These are phyloP conservation scores for Phaseolus coccineus DNA, from an alignment of 331 rosid genomes.

Conservation along the genomic window DNA sequence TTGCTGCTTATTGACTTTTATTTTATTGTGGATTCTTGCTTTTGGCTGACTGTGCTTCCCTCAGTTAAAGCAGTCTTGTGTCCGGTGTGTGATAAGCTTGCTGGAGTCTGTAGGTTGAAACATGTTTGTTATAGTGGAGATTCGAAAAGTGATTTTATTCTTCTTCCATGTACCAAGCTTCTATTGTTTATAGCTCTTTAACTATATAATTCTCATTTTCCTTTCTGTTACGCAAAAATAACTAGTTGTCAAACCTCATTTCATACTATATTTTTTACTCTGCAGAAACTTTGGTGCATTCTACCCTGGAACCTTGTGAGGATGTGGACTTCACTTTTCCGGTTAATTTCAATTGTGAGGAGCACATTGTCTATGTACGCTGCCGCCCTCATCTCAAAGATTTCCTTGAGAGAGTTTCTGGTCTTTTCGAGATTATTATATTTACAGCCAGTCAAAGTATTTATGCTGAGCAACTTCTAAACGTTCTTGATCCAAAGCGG, in stretches of 20 bases:
- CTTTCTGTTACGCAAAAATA: background rate
- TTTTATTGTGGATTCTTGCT: background rate
- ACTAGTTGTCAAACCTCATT: background rate
- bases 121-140: background rate
- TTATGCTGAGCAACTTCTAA: conserved; percentile 97
- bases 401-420: conserved; percentile 71
- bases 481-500: conserved; percentile 95
- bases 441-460: conserved; percentile 99
- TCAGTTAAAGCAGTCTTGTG: conserved; percentile 1
- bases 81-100: conserved; percentile 36
- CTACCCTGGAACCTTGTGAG: conserved; percentile 90
- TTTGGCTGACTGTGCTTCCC: background rate
- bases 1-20: background rate
- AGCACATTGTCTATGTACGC: conserved; percentile 93
- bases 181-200: conserved; percentile 8
- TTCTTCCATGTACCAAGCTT: conserved; percentile 16
- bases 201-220: background rate
- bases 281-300: conserved; percentile 99
- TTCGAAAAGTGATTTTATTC: background rate
- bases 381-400: conserved; percentile 97
- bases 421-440: conserved; percentile 87
- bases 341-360: conserved; percentile 85
- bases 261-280: conserved; percentile 36
- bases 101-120: conserved; percentile 6
- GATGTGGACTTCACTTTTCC: conserved; percentile 94